These are phyloP conservation scores for Penicillium cinerascens DNA, from an alignment of 495 filamentous ascomycete genomes.

Conservation along the genomic window DNA sequence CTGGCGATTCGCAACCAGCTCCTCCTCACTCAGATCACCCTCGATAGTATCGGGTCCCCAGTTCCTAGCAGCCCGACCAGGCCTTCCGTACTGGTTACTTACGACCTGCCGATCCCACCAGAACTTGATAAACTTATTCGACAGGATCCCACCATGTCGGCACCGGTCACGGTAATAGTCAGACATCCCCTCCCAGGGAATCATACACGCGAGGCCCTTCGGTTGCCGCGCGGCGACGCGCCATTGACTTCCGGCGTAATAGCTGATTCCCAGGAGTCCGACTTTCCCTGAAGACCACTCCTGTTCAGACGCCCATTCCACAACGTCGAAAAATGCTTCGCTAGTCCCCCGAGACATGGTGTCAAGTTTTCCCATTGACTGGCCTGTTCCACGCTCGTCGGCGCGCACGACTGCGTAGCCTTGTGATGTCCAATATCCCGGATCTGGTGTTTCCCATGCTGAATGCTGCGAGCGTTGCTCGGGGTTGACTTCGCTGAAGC, in stretches of 20 bases:
- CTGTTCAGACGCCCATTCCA: constrained; percentile 62
- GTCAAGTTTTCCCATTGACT: constrained; percentile 55
- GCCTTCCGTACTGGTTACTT: constrained; percentile 60
- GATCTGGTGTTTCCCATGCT: constrained; percentile 63
- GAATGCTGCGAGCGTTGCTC: constrained; percentile 51
- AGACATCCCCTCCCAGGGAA: constrained; percentile 69
- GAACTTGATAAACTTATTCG: constrained; percentile 58
- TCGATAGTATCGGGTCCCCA: constrained; percentile 58
- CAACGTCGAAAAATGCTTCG: constrained; percentile 58
- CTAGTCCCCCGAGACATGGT: constrained; percentile 58
- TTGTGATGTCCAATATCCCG: constrained; percentile 57
- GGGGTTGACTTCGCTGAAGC: constrained; percentile 48
- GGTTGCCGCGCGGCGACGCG: constrained; percentile 58
- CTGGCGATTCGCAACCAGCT: constrained; percentile 53
- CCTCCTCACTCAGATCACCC: constrained; percentile 54
- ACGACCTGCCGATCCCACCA: constrained; percentile 65
- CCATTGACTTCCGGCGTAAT: constrained; percentile 64
- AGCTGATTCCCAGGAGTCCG: constrained; percentile 58
- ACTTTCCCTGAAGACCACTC: constrained; percentile 60
- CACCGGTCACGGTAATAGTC: constrained; percentile 63
- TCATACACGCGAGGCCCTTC: constrained; percentile 55
- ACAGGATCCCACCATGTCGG: constrained; percentile 63
- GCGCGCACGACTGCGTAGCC: constrained; percentile 59
- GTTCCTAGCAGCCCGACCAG: constrained; percentile 30
- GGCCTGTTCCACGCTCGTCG: constrained; percentile 57